Evolutionary conservation across 225 moss, liverwort and hornwort genomes (phyloP), one percentile per base, ranked within the genome.

Genomic region (Pseudisothecium myosuroides): DNA sequence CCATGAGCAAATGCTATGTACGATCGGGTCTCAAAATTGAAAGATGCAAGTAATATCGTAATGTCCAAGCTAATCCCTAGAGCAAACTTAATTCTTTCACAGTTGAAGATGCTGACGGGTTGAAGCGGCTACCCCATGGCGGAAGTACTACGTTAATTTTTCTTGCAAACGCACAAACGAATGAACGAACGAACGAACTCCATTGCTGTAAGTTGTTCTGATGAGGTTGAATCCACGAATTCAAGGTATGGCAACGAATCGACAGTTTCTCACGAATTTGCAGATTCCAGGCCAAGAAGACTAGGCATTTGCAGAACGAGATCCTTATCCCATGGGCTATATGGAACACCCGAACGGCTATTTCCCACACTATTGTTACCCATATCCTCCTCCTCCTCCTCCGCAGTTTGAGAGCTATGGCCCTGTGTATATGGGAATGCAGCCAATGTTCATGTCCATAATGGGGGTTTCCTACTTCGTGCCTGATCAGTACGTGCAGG

Each of bases 401-500:
- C 89, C 84, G 16, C 59, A 88, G 52, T 90, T 80, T 3, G 76
- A 81, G 39, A 84, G 89, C 45, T 92, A 81, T 78, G 85, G 52
- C 60, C 89, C 81, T 4, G 76, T 87, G 67, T 90, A 69, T 62
- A 61, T 90, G 73, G 87, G 89, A 82, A 68, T 92, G 89, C 89
- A 83, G 23, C 92, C 92, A 22, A 66, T 90, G 81, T 90, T 80
- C 88, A 18, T 90, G 49, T 90, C 90, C 41, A 80, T 90, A 80
- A 89, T 92, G 89, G 90, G 83, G 18, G 62, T 87, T 55, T 69
- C 92, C 34, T 87, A 87, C 32, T 84, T 91, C 62, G 12, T 58
- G 39, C 65, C 84, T 55, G 84, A 86, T 79, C 84, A 62, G 50
- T 83, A 66, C 79, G 50, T 54, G 83, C 86, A 84, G 76, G 45